A percentile compares a stretch with the other conserved stretches of the same genome.
phyloP scores from a whole-genome alignment of 352 stramenopile species.

The Phytophthora capsici region DNA sequence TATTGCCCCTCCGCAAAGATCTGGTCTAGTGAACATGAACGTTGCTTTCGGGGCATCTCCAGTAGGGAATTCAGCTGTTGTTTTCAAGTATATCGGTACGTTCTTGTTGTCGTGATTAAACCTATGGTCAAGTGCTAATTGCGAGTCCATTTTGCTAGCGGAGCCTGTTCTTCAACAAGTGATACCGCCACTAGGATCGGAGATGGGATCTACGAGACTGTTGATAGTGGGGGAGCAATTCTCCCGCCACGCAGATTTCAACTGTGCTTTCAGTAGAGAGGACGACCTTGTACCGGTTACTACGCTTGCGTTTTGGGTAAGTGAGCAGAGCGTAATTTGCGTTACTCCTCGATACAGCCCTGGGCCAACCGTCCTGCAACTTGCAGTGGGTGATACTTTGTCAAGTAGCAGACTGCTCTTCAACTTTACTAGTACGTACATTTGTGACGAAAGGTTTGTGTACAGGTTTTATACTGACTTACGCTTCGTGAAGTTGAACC shows the following conservation, averaged over 20 bases:
- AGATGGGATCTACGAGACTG: conserved; percentile 38
- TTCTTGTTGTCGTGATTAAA: background rate
- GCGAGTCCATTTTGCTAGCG: too few relatives aligned
- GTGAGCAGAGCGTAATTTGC: conserved; percentile 29
- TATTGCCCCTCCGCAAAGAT: conserved; percentile 22
- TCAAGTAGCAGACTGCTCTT: conserved; percentile 31
- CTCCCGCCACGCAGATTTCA: conserved; percentile 11
- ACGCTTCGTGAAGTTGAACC: conserved; percentile 28
- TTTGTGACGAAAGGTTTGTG: background rate
- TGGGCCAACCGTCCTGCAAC: conserved; percentile 19
- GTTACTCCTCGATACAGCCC: conserved; percentile 29
- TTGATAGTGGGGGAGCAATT: conserved; percentile 41
- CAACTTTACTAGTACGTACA: conserved; percentile 31
- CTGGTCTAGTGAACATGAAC: conserved; percentile 17
- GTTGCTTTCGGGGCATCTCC: conserved; percentile 9
- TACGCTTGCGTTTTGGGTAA: conserved; percentile 32
- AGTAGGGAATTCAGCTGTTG: conserved; percentile 4
- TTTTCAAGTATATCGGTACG: conserved; percentile 47
- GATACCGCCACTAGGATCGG: conserved; percentile 38
- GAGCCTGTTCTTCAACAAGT: conserved; percentile 36
- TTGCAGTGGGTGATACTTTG: conserved; percentile 21
- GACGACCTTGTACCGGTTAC: background rate
- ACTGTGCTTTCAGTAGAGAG: conserved; percentile 27
- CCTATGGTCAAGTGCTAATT: background rate
- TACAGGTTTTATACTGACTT: background rate